These are phyloP conservation scores for Brassica hybrid DNA, from an alignment of 441 rosid species.

Conservation along the genomic window DNA sequence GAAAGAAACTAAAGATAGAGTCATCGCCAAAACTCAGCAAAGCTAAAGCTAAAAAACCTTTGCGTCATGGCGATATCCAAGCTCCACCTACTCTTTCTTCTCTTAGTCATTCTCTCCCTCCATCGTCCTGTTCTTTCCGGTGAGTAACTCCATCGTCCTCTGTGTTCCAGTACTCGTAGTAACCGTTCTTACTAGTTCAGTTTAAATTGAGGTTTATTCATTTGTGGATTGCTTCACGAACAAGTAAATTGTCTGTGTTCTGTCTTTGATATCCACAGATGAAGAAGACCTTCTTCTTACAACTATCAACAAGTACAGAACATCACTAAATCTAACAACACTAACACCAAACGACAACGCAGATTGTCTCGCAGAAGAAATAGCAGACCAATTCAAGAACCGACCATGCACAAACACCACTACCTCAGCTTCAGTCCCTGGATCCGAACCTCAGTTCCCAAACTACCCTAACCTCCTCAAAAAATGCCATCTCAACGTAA, in stretches of 20 bases:
- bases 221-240: neutral
- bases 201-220: neutral
- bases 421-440: slow-evolving; percentile 45
- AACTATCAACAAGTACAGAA: slow-evolving; percentile 67
- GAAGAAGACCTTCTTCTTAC: slow-evolving; percentile 67
- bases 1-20: neutral
- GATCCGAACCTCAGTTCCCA: neutral
- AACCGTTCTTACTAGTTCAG: neutral
- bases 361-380: slow-evolving; percentile 74
- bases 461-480: neutral
- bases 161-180: slow-evolving; percentile 25
- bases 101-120: slow-evolving; percentile 31
- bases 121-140: slow-evolving; percentile 41
- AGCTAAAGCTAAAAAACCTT: neutral
- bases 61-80: slow-evolving; percentile 37
- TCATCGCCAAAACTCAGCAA: neutral
- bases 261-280: slow-evolving; percentile 47
- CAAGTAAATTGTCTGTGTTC: slow-evolving; percentile 7
- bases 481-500: neutral
- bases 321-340: slow-evolving; percentile 61
- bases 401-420: slow-evolving; percentile 80
- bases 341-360: slow-evolving; percentile 70
- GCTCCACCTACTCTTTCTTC: slow-evolving; percentile 27
- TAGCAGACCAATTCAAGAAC: slow-evolving; percentile 79
- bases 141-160: slow-evolving; percentile 33